Base-by-base conservation (phyloP, 2,329 filamentous ascomycete genomes). In the Bimuria novae-zelandiae region DNA sequence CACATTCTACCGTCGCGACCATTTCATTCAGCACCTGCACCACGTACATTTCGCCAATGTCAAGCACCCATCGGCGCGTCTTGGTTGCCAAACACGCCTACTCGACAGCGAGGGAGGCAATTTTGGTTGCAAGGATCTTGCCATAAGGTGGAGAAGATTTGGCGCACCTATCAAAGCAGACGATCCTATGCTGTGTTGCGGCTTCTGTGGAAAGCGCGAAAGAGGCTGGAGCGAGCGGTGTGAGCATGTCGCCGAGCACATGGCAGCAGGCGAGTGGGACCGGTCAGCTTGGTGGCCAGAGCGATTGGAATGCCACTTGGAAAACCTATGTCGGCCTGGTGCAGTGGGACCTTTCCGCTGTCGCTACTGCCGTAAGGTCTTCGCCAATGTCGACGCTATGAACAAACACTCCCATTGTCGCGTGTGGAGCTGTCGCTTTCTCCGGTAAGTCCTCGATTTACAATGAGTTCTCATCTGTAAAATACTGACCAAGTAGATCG, bases 1-100 rank as follows among this genome's bases (percentile, higher is more conserved):
- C n/a, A 73, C 70, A 0, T 73, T 73, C 45, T 73, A 71, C 50
- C 65, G 70, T 14, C 61, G 70, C 32, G 70, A 73, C 41, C 69
- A 72, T 37, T 72, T 72, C 42, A 60, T 71, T 19, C 68, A 71
- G 37, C 70, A 72, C 47, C 52, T 72, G 2, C 70, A 72, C 41
- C 68, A 71, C 30, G 68, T 72, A 16, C 70, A 73, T 48, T 72
- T 71, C 40, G 62, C 61, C 2, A 71, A 69, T 10, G 53, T 59
- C 12, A 72, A 72, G 49, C 70, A 73, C 53, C 70, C 70, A 3
- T 69, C 68, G 3, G 62, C 62, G 1, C 60, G 62, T 4, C 61
- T 67, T n/a, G 70, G 70, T 6, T 73, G 70, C 39, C 68, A 71
- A 44, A 60, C 64, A 14, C 67, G 67, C 16, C 47, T 69, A 7